These are phyloP conservation scores for Solanum hybrid DNA, from an alignment of 305 asterid genomes.

Conservation along the genomic window DNA sequence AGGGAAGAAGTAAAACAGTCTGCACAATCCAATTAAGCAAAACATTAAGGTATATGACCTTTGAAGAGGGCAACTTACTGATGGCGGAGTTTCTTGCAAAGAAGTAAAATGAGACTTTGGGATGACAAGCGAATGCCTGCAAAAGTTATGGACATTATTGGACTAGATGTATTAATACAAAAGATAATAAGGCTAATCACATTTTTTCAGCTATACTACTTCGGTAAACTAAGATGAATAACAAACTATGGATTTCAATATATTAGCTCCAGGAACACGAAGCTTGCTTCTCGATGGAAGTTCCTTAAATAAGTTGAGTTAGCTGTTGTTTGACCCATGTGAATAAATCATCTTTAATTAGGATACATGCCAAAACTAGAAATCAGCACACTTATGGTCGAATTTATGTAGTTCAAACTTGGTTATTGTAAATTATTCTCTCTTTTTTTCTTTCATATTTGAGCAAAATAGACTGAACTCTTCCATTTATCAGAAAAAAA, in stretches of 20 bases:
- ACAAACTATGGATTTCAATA: background rate
- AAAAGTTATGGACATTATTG: constrained; percentile 6
- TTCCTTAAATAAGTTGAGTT: background rate
- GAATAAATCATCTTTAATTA: background rate
- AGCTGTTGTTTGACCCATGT: background rate
- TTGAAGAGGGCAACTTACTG: constrained; percentile 37
- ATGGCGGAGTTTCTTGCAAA: constrained; percentile 75
- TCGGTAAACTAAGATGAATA: background rate
- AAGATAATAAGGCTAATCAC: background rate
- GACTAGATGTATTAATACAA: background rate
- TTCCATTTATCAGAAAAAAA: background rate
- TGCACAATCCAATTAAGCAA: background rate
- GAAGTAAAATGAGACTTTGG: constrained; percentile 85
- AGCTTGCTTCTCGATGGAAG: background rate
- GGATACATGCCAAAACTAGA: background rate
- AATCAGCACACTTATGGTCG: background rate
- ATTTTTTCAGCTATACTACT: background rate
- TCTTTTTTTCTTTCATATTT: background rate
- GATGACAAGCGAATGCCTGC: constrained; percentile 81
- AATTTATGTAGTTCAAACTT: background rate
- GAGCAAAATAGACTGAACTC: background rate
- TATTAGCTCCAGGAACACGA: background rate
- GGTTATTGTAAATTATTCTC: background rate
- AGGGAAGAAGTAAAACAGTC: background rate
- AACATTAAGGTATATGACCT: background rate